Base-by-base conservation (phyloP, 2,329 filamentous ascomycete species). In the Pleoardoris graminearum region DNA sequence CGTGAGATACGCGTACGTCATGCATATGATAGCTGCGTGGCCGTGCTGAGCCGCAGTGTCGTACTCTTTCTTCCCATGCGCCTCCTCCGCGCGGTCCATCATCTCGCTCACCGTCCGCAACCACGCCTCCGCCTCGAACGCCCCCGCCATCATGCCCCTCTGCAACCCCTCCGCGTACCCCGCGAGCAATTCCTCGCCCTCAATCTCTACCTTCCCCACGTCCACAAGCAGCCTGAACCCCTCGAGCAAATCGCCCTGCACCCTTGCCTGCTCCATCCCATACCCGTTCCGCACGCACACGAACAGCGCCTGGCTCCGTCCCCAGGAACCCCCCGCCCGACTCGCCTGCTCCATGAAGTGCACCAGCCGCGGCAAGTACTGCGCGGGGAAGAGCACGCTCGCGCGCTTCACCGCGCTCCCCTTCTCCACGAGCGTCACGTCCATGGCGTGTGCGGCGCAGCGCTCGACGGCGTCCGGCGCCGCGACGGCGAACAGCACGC, bases 171-270 rank as follows among this genome's bases (percentile, higher is more conserved):
- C 50, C 7, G 62, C 59, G 23, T 69, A 72, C 7, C 63, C 59
- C 0, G 57, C 59, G 0, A 71, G 54, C 7, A 69, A 43, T 29
- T 69, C 54, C 16, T 51, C 48, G 3, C 48, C 17, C 1, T 62
- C 51, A 3, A 71, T 50, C 0, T 51, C 55, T 4, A 64, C 70
- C 12, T 32, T 46, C 7, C 60, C 57, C 27, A 72, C 39, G 12
- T 61, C 59, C 0, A 57, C 57, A 2, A 72, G 54, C 2, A 68
- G 46, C 12, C 70, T 58, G 50, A 69, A 71, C 0, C 60, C 54
- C 53, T 72, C 70, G 12, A 71, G 59, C 1, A 71, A 43, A 45
- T 72, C 70, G 22, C 68, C 70, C 33, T 71, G 69, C 0, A 72
- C 52, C 2, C 60, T 51, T 0, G 66, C 60, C 1, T 62, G 32